phyloP scores from a whole-genome alignment of 164 flowering plant species.

The Litsea cubeba region DNA sequence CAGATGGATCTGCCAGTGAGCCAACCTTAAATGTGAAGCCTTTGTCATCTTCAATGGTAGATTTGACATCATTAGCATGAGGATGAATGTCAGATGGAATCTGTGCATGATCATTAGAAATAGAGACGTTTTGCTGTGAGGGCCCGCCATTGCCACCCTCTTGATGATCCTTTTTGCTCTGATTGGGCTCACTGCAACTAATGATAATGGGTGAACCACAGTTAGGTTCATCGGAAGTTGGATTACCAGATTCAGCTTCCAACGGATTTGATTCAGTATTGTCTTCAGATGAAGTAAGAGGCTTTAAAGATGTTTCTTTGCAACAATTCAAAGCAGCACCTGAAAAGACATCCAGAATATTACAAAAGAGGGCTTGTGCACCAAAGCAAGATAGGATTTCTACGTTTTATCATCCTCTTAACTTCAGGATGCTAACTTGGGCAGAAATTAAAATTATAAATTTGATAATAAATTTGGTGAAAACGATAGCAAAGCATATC shows the following conservation, averaged over 20 bases:
- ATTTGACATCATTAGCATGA: constrained; percentile 10
- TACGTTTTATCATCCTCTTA: neutral
- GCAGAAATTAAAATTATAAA: neutral
- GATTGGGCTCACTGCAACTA: constrained; percentile 28
- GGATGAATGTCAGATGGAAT: constrained; percentile 8
- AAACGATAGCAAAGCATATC: neutral
- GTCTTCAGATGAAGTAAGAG: constrained; percentile 13
- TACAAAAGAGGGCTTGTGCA: neutral
- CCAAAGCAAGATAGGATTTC: neutral
- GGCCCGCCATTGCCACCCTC: constrained; percentile 5
- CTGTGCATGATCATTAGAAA: neutral
- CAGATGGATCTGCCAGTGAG: constrained; percentile 35
- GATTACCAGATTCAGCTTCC: constrained; percentile 20
- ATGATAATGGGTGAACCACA: constrained; percentile 46
- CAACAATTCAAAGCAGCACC: constrained; percentile 19
- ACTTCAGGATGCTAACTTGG: neutral
- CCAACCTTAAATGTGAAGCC: constrained; percentile 55
- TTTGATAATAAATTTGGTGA: neutral
- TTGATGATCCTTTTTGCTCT: constrained; percentile 25
- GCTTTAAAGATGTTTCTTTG: constrained; percentile 10
- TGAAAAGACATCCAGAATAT: constrained; percentile 10
- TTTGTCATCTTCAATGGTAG: constrained; percentile 33
- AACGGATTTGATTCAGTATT: constrained; percentile 9
- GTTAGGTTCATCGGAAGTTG: constrained; percentile 25
- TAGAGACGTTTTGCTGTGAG: neutral